phyloP scores from a whole-genome alignment of 768 basidiomycete species.

The Calocera viscosa region DNA sequence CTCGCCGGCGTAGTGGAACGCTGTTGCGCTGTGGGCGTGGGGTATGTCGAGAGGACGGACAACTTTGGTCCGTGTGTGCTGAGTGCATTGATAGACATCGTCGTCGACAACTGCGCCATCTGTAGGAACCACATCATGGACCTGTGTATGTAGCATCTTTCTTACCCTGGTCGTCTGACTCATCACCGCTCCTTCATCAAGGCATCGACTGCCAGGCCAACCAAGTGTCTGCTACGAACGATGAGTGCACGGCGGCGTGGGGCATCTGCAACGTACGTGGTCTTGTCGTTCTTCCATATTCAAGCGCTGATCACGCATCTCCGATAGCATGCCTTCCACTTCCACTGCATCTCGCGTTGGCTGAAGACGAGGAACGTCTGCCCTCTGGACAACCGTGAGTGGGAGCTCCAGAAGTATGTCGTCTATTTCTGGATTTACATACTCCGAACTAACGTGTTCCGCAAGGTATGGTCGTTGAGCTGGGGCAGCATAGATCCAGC shows the following conservation, averaged over 20 bases:
- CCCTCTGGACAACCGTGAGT: conserved; percentile 89
- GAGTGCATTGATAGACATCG: conserved; percentile 57
- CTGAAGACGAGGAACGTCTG: conserved; percentile 95
- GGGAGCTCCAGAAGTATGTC: conserved; percentile 89
- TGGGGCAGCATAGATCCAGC: neutral
- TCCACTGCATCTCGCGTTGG: conserved; percentile 99
- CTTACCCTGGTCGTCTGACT: neutral
- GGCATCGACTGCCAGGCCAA: conserved; percentile 99
- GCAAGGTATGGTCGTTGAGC: conserved; percentile 7
- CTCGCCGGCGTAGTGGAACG: conserved; percentile 72
- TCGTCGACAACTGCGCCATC: conserved; percentile 98
- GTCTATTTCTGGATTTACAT: neutral
- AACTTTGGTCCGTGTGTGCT: neutral
- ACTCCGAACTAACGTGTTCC: neutral
- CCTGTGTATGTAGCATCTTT: conserved; percentile 58
- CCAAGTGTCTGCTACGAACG: conserved; percentile 90
- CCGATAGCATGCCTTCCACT: conserved; percentile 91
- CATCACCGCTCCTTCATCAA: conserved; percentile 25
- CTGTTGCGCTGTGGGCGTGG: conserved; percentile 98
- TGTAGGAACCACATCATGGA: conserved; percentile 99
- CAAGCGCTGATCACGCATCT: neutral
- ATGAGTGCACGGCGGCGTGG: conserved; percentile 98
- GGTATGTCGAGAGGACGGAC: conserved; percentile 37
- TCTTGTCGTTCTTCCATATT: conserved; percentile 2
- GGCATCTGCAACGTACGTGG: conserved; percentile 86